Evolutionary conservation across 169 alveolate species (phyloP).

Genomic region (Cytauxzoon felis): DNA sequence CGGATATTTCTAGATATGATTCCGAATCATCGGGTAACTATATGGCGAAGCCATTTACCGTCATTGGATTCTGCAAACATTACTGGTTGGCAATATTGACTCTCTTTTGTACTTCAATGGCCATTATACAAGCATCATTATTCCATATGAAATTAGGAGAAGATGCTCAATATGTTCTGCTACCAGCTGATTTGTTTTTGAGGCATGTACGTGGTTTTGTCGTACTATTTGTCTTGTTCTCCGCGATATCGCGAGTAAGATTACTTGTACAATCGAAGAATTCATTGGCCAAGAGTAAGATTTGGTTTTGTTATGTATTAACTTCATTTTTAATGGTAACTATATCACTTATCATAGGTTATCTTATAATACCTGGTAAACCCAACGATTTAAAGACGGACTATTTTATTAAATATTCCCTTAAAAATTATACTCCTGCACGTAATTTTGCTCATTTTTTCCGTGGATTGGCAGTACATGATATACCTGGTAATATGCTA

Average conservation of each 20-base stretch:
- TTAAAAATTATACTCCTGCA: not conserved
- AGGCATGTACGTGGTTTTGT: conserved; percentile 30
- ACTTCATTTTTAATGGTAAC: not conserved
- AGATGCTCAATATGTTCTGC: conserved; percentile 4
- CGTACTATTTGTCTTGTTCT: not conserved
- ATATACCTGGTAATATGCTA: conserved; percentile 15
- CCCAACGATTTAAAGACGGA: not conserved
- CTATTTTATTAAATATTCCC: not conserved
- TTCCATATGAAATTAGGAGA: not conserved
- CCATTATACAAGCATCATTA: conserved; percentile 7
- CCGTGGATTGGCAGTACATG: conserved; percentile 22
- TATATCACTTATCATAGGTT: not conserved
- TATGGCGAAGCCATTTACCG: not conserved
- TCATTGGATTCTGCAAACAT: conserved; percentile 1
- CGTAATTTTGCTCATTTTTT: conserved; percentile 4
- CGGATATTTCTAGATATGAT: too few species aligned
- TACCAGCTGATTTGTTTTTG: conserved; percentile 13
- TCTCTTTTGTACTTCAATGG: not conserved
- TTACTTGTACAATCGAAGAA: conserved; percentile 15
- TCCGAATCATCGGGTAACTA: conserved; percentile 5
- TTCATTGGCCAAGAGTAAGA: conserved; percentile 5
- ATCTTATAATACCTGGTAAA: conserved; percentile 5
- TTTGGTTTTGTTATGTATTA: conserved; percentile 2
- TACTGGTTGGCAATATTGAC: conserved; percentile 26
- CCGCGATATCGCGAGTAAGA: conserved; percentile 1